phyloP scores from a whole-genome alignment of 495 filamentous ascomycete species.

The Aspergillus carlsbadensis region DNA sequence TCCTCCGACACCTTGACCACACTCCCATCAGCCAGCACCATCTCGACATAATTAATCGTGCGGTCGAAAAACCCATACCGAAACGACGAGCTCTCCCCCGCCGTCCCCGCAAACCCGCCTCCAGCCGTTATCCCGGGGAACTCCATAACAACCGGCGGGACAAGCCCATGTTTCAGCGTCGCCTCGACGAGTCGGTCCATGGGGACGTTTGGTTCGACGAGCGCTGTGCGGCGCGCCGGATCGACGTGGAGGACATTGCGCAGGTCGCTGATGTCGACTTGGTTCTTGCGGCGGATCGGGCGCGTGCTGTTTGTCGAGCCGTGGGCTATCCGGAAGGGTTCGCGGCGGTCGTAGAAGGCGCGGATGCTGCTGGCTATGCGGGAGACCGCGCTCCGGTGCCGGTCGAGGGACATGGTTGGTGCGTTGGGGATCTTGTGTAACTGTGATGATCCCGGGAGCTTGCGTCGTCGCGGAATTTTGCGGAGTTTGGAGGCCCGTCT shows the following conservation, averaged over 20 bases:
- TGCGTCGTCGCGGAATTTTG: no score
- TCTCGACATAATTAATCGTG: constrained; percentile 50
- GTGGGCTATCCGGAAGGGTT: constrained; percentile 74
- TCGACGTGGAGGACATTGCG: constrained; percentile 55
- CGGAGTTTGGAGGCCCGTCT: no score
- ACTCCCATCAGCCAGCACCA: constrained; percentile 53
- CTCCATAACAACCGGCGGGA: constrained; percentile 57
- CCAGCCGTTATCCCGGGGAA: constrained; percentile 60
- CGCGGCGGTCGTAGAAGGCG: constrained; percentile 52
- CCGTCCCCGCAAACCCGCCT: constrained; percentile 55
- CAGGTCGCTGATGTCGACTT: constrained; percentile 52
- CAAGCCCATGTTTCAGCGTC: constrained; percentile 38
- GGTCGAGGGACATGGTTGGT: constrained; percentile 5
- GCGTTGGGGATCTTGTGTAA: no score
- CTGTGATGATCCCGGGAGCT: no score
- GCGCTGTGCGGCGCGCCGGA: constrained; percentile 29
- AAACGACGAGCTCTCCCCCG: constrained; percentile 55
- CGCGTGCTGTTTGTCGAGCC: constrained; percentile 77
- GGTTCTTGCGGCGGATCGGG: constrained; percentile 47
- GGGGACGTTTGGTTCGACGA: constrained; percentile 56
- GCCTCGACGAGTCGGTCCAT: constrained; percentile 49
- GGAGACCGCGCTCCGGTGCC: constrained; percentile 9
- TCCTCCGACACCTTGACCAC: constrained; percentile 36
- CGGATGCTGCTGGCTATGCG: constrained; percentile 37
- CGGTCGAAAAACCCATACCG: constrained; percentile 57